Evolutionary conservation across 192 early-diverging fungal genomes (phyloP).

Genomic region (Chytriomyces sp.): DNA sequence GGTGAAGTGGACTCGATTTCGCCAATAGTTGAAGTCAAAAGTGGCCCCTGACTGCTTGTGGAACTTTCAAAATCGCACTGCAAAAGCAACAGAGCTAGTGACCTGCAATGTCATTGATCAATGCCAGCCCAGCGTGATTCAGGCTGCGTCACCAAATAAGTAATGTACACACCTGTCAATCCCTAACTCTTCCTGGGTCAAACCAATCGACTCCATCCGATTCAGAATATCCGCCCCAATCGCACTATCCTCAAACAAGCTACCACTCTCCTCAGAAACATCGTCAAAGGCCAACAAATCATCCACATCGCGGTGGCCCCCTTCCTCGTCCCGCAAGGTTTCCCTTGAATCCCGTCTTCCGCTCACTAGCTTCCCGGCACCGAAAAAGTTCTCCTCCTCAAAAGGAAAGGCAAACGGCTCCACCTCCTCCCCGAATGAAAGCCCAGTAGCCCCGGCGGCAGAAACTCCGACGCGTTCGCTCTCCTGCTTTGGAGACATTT

Average conservation of each 20-base stretch:
- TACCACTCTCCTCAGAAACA: neutral
- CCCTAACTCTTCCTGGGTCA: conserved; percentile 1
- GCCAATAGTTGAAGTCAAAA: conserved; percentile 13
- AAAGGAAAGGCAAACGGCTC: conserved; percentile 9
- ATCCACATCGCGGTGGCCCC: neutral
- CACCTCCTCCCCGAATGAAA: neutral
- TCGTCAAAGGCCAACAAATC: conserved; percentile 13
- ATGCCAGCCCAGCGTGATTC: neutral
- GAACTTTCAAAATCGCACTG: neutral
- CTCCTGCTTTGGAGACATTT: conserved; percentile 10
- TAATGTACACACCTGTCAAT: neutral
- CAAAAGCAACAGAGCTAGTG: neutral
- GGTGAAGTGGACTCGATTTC: conserved; percentile 15
- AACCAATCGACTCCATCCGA: conserved; percentile 8
- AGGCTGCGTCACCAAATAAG: neutral
- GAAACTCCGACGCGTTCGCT: neutral
- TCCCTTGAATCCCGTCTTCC: conserved; percentile 14
- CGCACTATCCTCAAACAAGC: conserved; percentile 12
- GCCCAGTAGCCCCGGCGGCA: neutral
- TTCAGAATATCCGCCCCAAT: conserved; percentile 18
- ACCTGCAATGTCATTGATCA: neutral
- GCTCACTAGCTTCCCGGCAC: neutral
- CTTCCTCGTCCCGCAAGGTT: conserved; percentile 2
- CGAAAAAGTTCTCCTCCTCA: neutral
- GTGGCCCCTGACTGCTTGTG: conserved; percentile 1